Evolutionary conservation across 2,329 filamentous ascomycete genomes (phyloP), one percentile per base, ranked within the genome.

Genomic region (Lachnellula hyalina): DNA sequence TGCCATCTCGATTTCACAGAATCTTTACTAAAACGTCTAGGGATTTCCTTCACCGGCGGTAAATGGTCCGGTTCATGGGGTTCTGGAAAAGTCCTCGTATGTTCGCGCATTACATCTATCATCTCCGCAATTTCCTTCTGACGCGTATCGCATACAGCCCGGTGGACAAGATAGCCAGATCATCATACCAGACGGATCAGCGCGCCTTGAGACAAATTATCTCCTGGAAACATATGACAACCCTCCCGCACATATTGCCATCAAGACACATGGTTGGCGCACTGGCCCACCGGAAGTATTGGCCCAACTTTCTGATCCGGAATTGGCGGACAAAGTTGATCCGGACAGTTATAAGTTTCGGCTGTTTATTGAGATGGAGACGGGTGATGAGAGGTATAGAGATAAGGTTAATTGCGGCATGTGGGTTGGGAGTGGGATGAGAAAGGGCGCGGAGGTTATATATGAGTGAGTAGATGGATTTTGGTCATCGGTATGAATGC

Each of bases 361-460:
- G 57, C 69, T 78, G 61, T 77, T 76, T 54, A 72, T 76, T 55
- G 76, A 74, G 17, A 74, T 79, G 69, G 76, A 78, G 64, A 78
- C 77, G 21, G 70, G 74, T 3, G 77, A 79, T 65, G 73, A 75
- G 63, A 71, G 77, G 32, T 79, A 79, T 60, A 70, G 70, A 47
- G 74, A 77, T 52, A 73, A 73, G 54, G 71, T 79, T 23, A 79
- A 79, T 63, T 77, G 73, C 63, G 76, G 75, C 5, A 67, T 77
- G 45, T 77, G 75, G 75, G 71, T 77, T 28, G 75, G 74, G 7
- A 76, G 74, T 60, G 75, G 75, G 45, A 73, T 75, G 62, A 74
- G 74, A 70, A 72, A 71, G 53, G 71, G 68, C 52, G 67, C 73
- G 40, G 72, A 76, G 62, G 65, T 77, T 53, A 71, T 77, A 46